phyloP scores from a whole-genome alignment of 2,329 filamentous ascomycete genomes.

The Thielaviopsis cerberus region DNA sequence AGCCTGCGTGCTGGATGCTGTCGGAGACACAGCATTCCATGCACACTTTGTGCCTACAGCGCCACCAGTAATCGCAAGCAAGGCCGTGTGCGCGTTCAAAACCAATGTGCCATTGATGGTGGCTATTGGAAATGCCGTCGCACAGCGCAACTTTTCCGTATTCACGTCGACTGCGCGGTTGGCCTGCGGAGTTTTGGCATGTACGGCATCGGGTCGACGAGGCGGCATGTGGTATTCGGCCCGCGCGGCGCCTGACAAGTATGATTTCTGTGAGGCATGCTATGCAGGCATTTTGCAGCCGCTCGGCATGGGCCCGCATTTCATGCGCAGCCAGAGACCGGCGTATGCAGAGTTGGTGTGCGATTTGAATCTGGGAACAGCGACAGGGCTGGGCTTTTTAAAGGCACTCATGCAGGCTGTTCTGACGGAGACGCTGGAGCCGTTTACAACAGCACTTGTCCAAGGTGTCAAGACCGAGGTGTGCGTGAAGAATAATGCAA shows the following conservation, averaged over 20 bases:
- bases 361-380: slow-evolving; percentile 16
- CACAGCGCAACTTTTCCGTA: slow-evolving; percentile 15
- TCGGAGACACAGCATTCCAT: slow-evolving; percentile 17
- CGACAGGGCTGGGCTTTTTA: slow-evolving; percentile 16
- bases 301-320: slow-evolving; percentile 16
- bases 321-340: slow-evolving; percentile 14
- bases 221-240: slow-evolving; percentile 21
- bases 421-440: slow-evolving; percentile 19
- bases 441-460: slow-evolving; percentile 16
- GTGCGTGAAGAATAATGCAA: slow-evolving; percentile 18
- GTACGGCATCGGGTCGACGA: slow-evolving; percentile 16
- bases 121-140: slow-evolving; percentile 16
- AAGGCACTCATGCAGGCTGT: slow-evolving; percentile 17
- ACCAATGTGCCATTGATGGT: slow-evolving; percentile 14
- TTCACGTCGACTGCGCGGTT: slow-evolving; percentile 16
- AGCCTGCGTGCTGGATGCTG: slow-evolving; percentile 20
- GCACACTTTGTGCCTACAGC: slow-evolving; percentile 16
- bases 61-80: neutral
- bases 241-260: slow-evolving; percentile 13
- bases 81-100: slow-evolving; percentile 15
- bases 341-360: slow-evolving; percentile 16
- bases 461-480: neutral
- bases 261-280: slow-evolving; percentile 20
- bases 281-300: slow-evolving; percentile 17
- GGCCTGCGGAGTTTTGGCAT: slow-evolving; percentile 15